Percentiles rank a stretch among this genome's conserved stretches.
Evolutionary conservation across 2,329 filamentous ascomycete species (phyloP).

Genomic region (Triangularia verruculosa): DNA sequence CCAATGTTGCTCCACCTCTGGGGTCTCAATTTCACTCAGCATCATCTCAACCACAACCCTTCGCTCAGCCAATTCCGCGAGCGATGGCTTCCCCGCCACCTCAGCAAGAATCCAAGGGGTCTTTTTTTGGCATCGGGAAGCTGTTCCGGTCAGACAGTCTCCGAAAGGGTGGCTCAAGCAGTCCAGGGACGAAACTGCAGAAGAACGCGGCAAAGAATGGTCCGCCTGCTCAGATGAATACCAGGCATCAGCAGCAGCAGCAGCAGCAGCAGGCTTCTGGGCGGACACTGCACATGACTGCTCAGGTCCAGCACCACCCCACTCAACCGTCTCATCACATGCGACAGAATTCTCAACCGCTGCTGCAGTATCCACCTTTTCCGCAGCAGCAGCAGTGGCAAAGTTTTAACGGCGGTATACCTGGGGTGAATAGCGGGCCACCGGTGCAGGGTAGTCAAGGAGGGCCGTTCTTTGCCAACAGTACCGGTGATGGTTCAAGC

Average conservation of each 20-base stretch:
- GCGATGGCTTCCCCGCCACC: not conserved
- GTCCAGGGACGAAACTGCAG: conserved; percentile 10
- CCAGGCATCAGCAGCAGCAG: too few relatives aligned
- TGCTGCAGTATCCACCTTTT: conserved; percentile 1
- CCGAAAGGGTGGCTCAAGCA: conserved; percentile 4
- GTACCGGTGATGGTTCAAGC: not conserved
- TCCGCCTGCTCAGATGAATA: not conserved
- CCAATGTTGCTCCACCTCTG: not conserved
- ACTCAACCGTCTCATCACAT: not conserved
- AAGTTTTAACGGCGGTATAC: not conserved
- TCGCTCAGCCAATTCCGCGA: not conserved
- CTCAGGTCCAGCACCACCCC: not conserved
- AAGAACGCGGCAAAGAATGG: conserved; percentile 6
- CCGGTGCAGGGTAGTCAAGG: not conserved
- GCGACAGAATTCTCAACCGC: not conserved
- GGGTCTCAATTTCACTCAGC: not conserved
- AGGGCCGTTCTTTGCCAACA: not conserved
- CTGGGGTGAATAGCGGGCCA: not conserved
- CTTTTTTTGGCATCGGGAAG: conserved; percentile 14
- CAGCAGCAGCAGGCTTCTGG: not conserved
- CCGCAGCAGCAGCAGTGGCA: conserved; percentile 6
- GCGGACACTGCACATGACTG: not conserved
- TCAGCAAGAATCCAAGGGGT: conserved; percentile 17
- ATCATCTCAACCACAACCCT: not conserved
- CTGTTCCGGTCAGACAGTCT: conserved; percentile 15